phyloP scores from a whole-genome alignment of 192 early-diverging fungal genomes.

The Backusella tarrabulga region DNA sequence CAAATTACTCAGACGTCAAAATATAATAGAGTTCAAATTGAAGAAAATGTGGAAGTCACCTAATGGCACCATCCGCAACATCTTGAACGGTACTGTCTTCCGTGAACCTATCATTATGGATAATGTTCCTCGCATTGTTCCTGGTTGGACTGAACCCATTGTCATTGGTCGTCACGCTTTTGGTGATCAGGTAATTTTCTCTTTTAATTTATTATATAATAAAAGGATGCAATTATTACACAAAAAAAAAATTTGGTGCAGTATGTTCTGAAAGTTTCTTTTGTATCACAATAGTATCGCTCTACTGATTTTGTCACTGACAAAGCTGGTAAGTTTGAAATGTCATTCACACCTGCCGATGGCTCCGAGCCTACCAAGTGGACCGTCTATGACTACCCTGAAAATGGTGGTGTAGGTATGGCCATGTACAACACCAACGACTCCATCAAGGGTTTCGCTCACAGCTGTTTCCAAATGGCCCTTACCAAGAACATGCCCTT shows the following conservation, averaged over 20 bases:
- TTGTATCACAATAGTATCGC: slow-evolving; percentile 76
- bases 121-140: slow-evolving; percentile 91
- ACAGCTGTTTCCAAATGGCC: slow-evolving; percentile 93
- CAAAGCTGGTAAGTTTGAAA: slow-evolving; percentile 82
- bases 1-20: neutral
- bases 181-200: slow-evolving; percentile 79
- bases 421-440: slow-evolving; percentile 95
- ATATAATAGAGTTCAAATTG: slow-evolving; percentile 75
- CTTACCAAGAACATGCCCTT: slow-evolving; percentile 90
- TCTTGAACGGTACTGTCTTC: slow-evolving; percentile 97
- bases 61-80: slow-evolving; percentile 97
- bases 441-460: slow-evolving; percentile 92
- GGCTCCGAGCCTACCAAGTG: slow-evolving; percentile 57
- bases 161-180: slow-evolving; percentile 95
- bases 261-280: slow-evolving; percentile 18
- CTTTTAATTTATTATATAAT: neutral
- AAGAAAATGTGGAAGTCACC: slow-evolving; percentile 98
- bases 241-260: neutral
- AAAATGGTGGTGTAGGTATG: slow-evolving; percentile 85
- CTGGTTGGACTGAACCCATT: slow-evolving; percentile 95
- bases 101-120: slow-evolving; percentile 95
- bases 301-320: slow-evolving; percentile 93
- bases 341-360: slow-evolving; percentile 77
- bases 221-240: slow-evolving; percentile 60
- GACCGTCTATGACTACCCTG: slow-evolving; percentile 77